A percentile compares a stretch with the other conserved stretches of the same genome.
phyloP scores from a whole-genome alignment of 2,329 filamentous ascomycete species.

The Rhinocladiella similis region DNA sequence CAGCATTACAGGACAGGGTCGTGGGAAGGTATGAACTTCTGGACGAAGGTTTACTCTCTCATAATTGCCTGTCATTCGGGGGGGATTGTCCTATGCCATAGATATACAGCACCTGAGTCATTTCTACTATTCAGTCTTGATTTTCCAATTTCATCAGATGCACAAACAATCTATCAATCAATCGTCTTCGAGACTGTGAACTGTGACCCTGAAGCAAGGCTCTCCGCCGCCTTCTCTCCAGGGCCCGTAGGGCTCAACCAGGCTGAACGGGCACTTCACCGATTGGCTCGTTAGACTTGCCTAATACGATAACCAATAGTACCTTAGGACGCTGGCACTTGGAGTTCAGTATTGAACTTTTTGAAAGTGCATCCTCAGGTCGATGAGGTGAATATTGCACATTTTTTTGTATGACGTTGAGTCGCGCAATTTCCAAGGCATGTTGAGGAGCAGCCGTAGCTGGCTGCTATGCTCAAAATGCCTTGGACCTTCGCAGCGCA shows the following conservation, averaged over 20 bases:
- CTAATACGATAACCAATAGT: neutral
- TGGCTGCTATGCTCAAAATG: slow-evolving; percentile 51
- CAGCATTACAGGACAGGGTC: slow-evolving; percentile 5
- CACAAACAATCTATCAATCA: too few relatives aligned
- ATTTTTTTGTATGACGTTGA: neutral
- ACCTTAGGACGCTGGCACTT: too few relatives aligned
- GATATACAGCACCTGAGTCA: neutral
- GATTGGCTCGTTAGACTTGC: slow-evolving; percentile 9
- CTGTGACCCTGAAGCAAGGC: too few relatives aligned
- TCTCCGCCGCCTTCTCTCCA: neutral
- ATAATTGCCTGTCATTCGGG: neutral
- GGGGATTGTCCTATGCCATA: neutral
- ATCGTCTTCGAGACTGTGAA: too few relatives aligned
- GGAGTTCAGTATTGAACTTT: slow-evolving; percentile 1
- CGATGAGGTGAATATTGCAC: neutral
- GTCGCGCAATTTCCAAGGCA: slow-evolving; percentile 30
- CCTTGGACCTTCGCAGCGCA: slow-evolving; percentile 41
- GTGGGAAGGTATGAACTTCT: neutral
- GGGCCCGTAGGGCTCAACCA: neutral
- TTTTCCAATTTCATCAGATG: neutral
- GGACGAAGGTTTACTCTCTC: neutral
- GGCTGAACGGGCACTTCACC: neutral
- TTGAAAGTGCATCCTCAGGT: neutral
- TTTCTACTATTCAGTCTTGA: neutral
- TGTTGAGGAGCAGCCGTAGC: slow-evolving; percentile 36